Percentiles rank a stretch among this genome's conserved stretches.
Conservation (phyloP, 495 filamentous ascomycete species). For the Neurospora cerealis region DNA sequence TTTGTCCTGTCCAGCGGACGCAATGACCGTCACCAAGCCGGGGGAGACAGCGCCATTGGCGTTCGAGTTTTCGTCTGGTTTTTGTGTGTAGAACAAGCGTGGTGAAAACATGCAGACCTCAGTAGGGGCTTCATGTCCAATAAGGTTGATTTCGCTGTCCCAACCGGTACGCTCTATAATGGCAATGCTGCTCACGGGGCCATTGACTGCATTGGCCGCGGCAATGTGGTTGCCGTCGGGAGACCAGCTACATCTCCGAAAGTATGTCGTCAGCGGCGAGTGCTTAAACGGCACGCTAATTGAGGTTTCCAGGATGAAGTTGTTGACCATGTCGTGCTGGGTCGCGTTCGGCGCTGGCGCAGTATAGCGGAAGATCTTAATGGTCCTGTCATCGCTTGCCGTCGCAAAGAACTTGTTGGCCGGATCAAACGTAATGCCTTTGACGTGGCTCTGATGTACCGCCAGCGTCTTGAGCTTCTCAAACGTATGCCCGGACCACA, state of each 20-base stretch:
- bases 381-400: slow-evolving; percentile 89
- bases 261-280: slow-evolving; percentile 92
- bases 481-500: slow-evolving; percentile 96
- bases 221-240: slow-evolving; percentile 96
- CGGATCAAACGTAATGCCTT: slow-evolving; percentile 95
- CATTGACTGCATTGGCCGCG: slow-evolving; percentile 92
- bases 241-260: slow-evolving; percentile 92
- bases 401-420: slow-evolving; percentile 99
- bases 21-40: slow-evolving; percentile 80
- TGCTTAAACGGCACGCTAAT: slow-evolving; percentile 76
- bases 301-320: slow-evolving; percentile 82
- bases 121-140: slow-evolving; percentile 92
- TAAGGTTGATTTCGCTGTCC: slow-evolving; percentile 95
- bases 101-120: slow-evolving; percentile 97
- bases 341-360: slow-evolving; percentile 87
- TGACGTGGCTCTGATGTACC: slow-evolving; percentile 92
- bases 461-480: slow-evolving; percentile 91
- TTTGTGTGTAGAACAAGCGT: slow-evolving; percentile 65
- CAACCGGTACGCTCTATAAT: slow-evolving; percentile 87
- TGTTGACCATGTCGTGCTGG: slow-evolving; percentile 86
- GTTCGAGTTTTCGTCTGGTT: slow-evolving; percentile 38
- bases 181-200: slow-evolving; percentile 91
- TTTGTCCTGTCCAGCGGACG: slow-evolving; percentile 93
- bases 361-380: slow-evolving; percentile 94
- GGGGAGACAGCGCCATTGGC: slow-evolving; percentile 20